Evolutionary conservation across 768 basidiomycete genomes (phyloP).

Genomic region (Agaricus blazei): DNA sequence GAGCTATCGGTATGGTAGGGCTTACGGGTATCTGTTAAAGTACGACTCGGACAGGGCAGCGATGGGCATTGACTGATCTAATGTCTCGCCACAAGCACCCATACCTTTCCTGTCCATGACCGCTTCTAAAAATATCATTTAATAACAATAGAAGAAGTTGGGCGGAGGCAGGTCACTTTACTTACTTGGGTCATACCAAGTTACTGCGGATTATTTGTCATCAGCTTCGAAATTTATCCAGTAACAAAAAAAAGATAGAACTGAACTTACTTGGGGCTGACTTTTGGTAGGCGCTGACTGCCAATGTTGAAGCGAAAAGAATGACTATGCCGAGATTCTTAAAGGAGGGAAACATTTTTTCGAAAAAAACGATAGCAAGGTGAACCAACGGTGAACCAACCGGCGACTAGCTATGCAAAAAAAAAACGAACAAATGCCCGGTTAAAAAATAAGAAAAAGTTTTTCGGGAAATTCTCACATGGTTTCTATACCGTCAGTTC

Average conservation of each 20-base stretch:
- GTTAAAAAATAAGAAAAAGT: no score
- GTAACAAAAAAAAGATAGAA: no score
- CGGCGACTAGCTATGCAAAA: slow-evolving; percentile 1
- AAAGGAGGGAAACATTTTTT: neutral
- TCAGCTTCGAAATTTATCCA: no score
- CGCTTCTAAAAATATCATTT: neutral
- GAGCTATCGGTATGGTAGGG: no score
- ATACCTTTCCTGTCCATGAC: neutral
- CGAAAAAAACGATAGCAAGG: neutral
- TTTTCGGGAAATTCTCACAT: no score
- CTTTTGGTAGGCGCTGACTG: neutral
- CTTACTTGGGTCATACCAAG: slow-evolving; percentile 4
- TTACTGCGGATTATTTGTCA: neutral
- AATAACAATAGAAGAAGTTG: neutral
- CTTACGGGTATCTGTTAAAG: slow-evolving; percentile 3
- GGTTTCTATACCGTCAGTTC: no score
- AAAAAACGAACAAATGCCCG: neutral
- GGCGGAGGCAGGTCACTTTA: neutral
- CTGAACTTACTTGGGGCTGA: neutral
- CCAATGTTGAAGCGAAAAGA: neutral
- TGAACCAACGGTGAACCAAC: neutral
- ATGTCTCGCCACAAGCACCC: neutral
- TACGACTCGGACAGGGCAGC: neutral
- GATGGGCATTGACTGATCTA: neutral
- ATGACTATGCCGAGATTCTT: neutral